These are phyloP conservation scores for Capillidium heterosporum DNA, from an alignment of 371 early-diverging fungal genomes.

Conservation along the genomic window DNA sequence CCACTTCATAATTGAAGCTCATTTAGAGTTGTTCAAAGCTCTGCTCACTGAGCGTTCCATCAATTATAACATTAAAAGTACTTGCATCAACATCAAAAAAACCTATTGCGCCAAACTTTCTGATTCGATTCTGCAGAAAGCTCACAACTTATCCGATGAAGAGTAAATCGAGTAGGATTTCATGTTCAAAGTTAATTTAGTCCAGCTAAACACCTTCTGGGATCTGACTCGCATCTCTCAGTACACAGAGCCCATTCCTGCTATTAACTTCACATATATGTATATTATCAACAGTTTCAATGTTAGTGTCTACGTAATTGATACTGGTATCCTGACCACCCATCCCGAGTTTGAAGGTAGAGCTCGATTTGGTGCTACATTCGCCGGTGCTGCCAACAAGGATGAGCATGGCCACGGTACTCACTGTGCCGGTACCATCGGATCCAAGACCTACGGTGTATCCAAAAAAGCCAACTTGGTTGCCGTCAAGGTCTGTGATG, in stretches of 20 bases:
- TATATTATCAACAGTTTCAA: slow-evolving; percentile 8
- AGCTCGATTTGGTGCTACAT: slow-evolving; percentile 12
- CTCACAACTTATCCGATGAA: slow-evolving; percentile 10
- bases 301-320: slow-evolving; percentile 35
- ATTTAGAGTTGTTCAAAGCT: not conserved
- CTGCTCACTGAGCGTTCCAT: not conserved
- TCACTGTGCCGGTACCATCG: too few relatives aligned
- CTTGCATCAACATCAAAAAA: not conserved
- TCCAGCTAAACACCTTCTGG: slow-evolving; percentile 14
- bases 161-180: slow-evolving; percentile 14
- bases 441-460: slow-evolving; percentile 32
- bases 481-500: slow-evolving; percentile 38
- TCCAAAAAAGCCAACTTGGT: slow-evolving; percentile 45
- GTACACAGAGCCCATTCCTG: too few relatives aligned
- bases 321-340: too few relatives aligned
- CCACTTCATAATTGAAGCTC: not conserved
- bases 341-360: slow-evolving; percentile 35
- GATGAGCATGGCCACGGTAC: slow-evolving; percentile 35
- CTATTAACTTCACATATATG: not conserved
- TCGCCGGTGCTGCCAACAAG: slow-evolving; percentile 5
- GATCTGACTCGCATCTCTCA: slow-evolving; percentile 13
- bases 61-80: not conserved
- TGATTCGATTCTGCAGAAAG: not conserved
- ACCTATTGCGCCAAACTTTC: not conserved
- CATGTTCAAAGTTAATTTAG: slow-evolving; percentile 8